Evolutionary conservation across 2,329 filamentous ascomycete genomes (phyloP), one percentile per base, ranked within the genome.

Genomic region (Cladosporium sp.): DNA sequence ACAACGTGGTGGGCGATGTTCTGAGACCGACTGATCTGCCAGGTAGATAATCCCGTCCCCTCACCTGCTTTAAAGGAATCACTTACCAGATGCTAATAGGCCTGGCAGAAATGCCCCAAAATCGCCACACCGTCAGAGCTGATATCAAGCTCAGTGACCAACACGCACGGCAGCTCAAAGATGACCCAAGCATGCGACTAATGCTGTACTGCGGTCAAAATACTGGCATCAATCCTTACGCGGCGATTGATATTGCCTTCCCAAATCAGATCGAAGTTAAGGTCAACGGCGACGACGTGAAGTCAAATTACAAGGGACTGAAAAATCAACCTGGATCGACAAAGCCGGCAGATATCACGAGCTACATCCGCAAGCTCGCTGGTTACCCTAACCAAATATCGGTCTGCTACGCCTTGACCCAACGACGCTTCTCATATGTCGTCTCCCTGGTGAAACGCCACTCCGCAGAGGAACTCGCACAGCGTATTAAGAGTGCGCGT

Each of bases 271-370:
- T 93, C 27, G 93, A 99, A 66, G 79, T 99, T 51, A 92, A 90
- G 65, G 82, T 96, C 50, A 99, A 99, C 61, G 80, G 83, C 8
- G 86, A 86, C 29, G 89, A 96, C 51, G 80, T 96, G 58, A 93
- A 92, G 68, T 86, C 87, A n/a, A 99, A 97, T 66, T 78, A 95
- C 58, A 87, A 93, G 59, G 93, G 93, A 4, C 71, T 99, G 55
- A 99, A 99, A 71, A 96, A 96, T 68, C 95, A 93, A 68, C 89
- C 92, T 6, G 93, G 93, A 18, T 95, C 93, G 39, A 99, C 93
- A 36, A 84, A 89, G 62, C 93, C 93, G 7, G 90, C 89, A 41
- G 93, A 99, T 70, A 86, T 99, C 55, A 99, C 93, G 7, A 75
- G 80, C 57, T 79, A 82, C 53, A 74, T 97, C 40, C 82, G 85